phyloP scores from a whole-genome alignment of 768 basidiomycete genomes.

The Boletales sp. region DNA sequence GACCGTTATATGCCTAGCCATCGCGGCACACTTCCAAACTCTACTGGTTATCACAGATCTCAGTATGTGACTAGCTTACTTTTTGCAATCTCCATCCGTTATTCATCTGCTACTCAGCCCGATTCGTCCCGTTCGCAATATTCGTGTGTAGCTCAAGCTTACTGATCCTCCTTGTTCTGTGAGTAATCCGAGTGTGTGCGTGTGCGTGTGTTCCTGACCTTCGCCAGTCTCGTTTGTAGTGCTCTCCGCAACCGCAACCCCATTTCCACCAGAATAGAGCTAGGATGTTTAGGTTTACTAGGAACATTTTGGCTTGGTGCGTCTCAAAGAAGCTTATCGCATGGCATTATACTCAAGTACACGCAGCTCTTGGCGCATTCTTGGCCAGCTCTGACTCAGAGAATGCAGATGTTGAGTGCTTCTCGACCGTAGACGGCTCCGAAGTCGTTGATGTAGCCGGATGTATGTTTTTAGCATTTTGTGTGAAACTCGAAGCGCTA shows the following conservation, averaged over 20 bases:
- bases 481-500: constrained; percentile 2
- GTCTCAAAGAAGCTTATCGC: constrained; percentile 21
- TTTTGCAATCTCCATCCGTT: neutral
- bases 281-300: constrained; percentile 64
- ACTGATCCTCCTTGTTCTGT: constrained; percentile 67
- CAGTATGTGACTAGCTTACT: constrained; percentile 44
- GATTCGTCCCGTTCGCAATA: constrained; percentile 82
- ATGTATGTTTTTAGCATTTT: constrained; percentile 46
- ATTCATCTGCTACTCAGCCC: constrained; percentile 45
- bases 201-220: constrained; percentile 1
- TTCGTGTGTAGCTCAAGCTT: constrained; percentile 73
- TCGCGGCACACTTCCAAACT: constrained; percentile 74
- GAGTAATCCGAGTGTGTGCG: constrained; percentile 24
- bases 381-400: constrained; percentile 72
- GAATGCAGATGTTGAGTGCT: constrained; percentile 81
- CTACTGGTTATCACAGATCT: constrained; percentile 74
- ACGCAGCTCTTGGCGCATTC: constrained; percentile 67
- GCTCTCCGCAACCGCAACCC: constrained; percentile 67
- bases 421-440: constrained; percentile 49
- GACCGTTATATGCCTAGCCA: constrained; percentile 74
- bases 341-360: constrained; percentile 9
- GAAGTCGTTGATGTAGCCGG: constrained; percentile 57
- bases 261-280: constrained; percentile 73
- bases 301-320: constrained; percentile 79
- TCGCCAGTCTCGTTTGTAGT: constrained; percentile 57